phyloP scores from a whole-genome alignment of 176 grass and related monocot species.

The Olyra latifolia region DNA sequence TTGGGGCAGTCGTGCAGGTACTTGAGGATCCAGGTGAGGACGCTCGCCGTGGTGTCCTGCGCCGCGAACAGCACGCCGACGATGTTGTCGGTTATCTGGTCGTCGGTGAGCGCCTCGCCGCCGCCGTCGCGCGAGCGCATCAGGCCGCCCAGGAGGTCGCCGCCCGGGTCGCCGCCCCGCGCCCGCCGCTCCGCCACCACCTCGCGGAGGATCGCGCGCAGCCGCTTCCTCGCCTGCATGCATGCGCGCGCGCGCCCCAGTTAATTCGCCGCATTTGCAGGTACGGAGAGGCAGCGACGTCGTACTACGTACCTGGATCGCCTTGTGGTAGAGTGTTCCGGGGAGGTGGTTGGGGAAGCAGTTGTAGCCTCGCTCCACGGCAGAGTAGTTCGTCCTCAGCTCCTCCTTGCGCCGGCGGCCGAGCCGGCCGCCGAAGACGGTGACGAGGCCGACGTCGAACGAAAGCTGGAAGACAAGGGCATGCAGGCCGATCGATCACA shows the following conservation, averaged over 20 bases:
- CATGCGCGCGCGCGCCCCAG: neutral
- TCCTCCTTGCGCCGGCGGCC: conserved; percentile 22
- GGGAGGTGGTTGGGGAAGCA: conserved; percentile 53
- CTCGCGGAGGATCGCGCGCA: conserved; percentile 30
- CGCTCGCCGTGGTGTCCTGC: conserved; percentile 70
- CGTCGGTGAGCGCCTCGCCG: conserved; percentile 45
- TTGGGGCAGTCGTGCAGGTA: conserved; percentile 56
- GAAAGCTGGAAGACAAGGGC: conserved; percentile 32
- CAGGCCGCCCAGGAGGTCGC: conserved; percentile 40
- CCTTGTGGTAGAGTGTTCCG: conserved; percentile 41
- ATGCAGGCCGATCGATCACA: neutral
- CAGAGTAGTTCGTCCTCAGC: conserved; percentile 47
- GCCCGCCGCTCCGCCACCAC: conserved; percentile 26
- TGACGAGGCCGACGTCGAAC: conserved; percentile 54
- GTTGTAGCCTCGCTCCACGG: conserved; percentile 67
- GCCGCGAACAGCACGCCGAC: conserved; percentile 68
- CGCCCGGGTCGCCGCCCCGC: neutral
- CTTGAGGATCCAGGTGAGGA: conserved; percentile 69
- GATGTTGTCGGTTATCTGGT: conserved; percentile 62
- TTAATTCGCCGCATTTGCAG: neutral
- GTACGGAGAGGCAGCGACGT: no score
- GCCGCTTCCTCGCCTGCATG: conserved; percentile 44
- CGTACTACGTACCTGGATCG: conserved; percentile 62
- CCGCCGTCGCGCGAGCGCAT: conserved; percentile 40
- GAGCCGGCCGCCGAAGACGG: conserved; percentile 48